Base-by-base conservation (phyloP, 108 stramenopile species). In the Cyclotella atomus region DNA sequence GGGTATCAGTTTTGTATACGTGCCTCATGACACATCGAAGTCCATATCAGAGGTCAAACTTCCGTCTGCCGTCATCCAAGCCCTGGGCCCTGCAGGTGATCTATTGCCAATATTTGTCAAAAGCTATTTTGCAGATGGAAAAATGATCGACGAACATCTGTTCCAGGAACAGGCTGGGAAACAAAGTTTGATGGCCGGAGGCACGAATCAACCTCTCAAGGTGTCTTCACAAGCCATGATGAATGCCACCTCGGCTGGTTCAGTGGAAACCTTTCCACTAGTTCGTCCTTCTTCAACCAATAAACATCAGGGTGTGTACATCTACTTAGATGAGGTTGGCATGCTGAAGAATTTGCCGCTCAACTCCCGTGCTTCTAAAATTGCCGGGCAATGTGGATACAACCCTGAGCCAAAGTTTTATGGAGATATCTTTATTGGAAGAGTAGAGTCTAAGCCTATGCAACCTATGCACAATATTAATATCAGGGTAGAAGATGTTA, bases 261-360 rank as follows among this genome's bases (percentile, higher is more conserved):
- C 68, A 14, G 91, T 92, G 5, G 93, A 93, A 52, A 91, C 87
- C 8, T 95, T 95, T 70, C 81, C 88, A 17, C 47, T 95, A 10
- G 91, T 92, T 10, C 85, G 87, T 61, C 86, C 93, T 0, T 84
- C 87, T 0, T 65, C 77, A 7, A 81, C 89, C 41, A 95, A 95
- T 55, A 55, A 73, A 0, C 85, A 75, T 70, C 64, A 71, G 23
- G 87, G 85, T 3, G 89, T 92, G 15, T 82, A 89, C 52, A 83
- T 95, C 15, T 95, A 95, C 59, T 60, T 95, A 20, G 93, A 95
- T 70, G 93, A 95, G 66, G 88, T 92, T 6, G 93, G 93, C 3
- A 78, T 95, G 83, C 49, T 95, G 52, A 95, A 95, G 50, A 79
- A 85, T 35, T 67, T 94, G 19, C 88, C 89, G 9, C 38, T 65